Evolutionary conservation across 306 rosid genomes (phyloP), one percentile per base, ranked within the genome.

Genomic region (Quercus parvula): DNA sequence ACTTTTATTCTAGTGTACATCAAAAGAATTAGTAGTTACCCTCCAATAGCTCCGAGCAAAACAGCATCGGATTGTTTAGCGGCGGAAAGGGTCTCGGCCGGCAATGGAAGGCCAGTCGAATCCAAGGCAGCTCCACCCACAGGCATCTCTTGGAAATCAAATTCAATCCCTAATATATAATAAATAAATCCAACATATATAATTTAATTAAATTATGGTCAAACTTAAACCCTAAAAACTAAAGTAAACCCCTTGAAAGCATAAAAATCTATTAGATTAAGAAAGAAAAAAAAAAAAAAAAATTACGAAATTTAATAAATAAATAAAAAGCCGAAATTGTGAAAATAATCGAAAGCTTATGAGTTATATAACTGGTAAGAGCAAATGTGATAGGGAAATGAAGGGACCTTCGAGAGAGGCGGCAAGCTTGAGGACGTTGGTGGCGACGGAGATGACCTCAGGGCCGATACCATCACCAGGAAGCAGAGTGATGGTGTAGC

Each of bases 381-480:
- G 52, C 3, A 25, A 1, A 70, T 5, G 56, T 44, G 6, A 20
- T 19, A 19, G 35, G 18, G 46, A 64, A 19, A 13, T 4, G 18
- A 74, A 15, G 46, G 62, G 22, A 89, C 98, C 98, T 82, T 95
- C 91, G 13, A 91, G 70, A 41, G 96, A 85, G 38, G 92, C 95
- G 6, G 88, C 77, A 30, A 89, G 91, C 73, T 80, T 80, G 81
- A 92, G 97, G 71, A 94, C 95, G 61, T 90, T 88, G 78, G 86
- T 91, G 19, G 99, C 97, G 74, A 94, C 92, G 41, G 97, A 82
- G 74, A 90, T 83, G 25, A 94, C 94, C 77, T 94, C 99, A 1
- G 97, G 97, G 46, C 98, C 99, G 83, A 95, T 90, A 61, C 98
- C 99, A 67, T 95, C 98, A 54, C 99, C 98, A 10, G 97, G 98